Evolutionary conservation across 1,139 yeast species (phyloP).

Genomic region (Geotrichum reessii): DNA sequence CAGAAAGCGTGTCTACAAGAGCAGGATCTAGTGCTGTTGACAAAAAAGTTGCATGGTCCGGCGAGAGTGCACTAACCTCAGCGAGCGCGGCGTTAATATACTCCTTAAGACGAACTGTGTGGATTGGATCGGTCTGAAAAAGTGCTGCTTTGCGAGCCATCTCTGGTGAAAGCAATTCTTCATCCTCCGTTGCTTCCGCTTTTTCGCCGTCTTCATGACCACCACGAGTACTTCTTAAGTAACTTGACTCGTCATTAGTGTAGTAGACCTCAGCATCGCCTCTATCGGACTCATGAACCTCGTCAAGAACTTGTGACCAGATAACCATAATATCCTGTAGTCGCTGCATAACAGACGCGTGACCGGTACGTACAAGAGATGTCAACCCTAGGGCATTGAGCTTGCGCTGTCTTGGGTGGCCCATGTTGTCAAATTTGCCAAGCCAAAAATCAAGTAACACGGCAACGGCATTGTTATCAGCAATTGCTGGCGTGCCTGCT

Average conservation of each 20-base stretch:
- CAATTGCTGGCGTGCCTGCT: not conserved
- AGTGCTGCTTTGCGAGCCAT: conserved; percentile 21
- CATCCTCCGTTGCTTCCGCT: conserved; percentile 1
- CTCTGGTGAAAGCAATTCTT: conserved; percentile 20
- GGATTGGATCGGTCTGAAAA: conserved; percentile 25
- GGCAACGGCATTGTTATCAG: conserved; percentile 17
- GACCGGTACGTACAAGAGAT: conserved; percentile 40
- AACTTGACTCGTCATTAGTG: conserved; percentile 23
- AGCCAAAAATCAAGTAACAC: conserved; percentile 33
- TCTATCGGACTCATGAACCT: conserved; percentile 52
- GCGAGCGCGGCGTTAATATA: conserved; percentile 11
- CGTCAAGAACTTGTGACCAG: conserved; percentile 63
- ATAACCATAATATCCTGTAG: conserved; percentile 45
- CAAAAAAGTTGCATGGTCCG: conserved; percentile 9
- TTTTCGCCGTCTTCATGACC: conserved; percentile 2
- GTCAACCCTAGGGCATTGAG: conserved; percentile 56
- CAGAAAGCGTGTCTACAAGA: conserved; percentile 13
- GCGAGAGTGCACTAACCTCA: conserved; percentile 6
- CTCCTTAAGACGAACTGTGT: conserved; percentile 22
- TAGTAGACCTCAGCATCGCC: conserved; percentile 34
- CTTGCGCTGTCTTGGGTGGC: conserved; percentile 64
- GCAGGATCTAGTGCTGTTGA: conserved; percentile 10
- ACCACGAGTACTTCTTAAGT: conserved; percentile 8
- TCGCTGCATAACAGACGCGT: conserved; percentile 29
- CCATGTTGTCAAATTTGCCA: conserved; percentile 44